phyloP scores from a whole-genome alignment of 1,139 yeast genomes.

The Hansenula sp. region DNA sequence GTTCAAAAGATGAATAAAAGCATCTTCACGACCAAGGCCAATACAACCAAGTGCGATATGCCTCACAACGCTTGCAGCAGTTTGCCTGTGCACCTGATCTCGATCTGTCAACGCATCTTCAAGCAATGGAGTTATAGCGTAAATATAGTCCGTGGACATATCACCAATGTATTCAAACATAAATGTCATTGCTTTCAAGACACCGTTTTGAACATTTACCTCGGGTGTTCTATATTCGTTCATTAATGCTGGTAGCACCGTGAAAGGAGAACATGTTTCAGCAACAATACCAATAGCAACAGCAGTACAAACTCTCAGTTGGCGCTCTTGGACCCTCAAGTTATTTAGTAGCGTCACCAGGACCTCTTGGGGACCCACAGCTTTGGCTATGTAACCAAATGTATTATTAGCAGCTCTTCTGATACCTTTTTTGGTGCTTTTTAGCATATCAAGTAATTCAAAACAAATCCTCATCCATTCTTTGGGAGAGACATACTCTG shows the following conservation, averaged over 20 bases:
- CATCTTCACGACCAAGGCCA: constrained; percentile 75
- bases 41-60: constrained; percentile 79
- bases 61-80: constrained; percentile 85
- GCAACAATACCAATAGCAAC: constrained; percentile 98
- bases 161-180: constrained; percentile 91
- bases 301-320: constrained; percentile 93
- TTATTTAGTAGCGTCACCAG: constrained; percentile 81
- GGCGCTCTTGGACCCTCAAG: constrained; percentile 91
- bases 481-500: constrained; percentile 82
- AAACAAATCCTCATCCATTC: constrained; percentile 99
- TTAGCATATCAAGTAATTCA: constrained; percentile 84
- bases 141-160: constrained; percentile 77
- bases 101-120: constrained; percentile 92
- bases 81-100: constrained; percentile 91
- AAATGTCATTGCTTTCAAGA: constrained; percentile 87
- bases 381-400: constrained; percentile 86
- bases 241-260: constrained; percentile 95
- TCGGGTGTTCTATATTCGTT: constrained; percentile 94
- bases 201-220: constrained; percentile 92
- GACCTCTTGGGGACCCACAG: constrained; percentile 96
- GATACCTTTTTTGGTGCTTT: constrained; percentile 76
- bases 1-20: constrained; percentile 71
- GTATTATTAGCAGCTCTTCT: constrained; percentile 86
- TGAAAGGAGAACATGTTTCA: constrained; percentile 87
- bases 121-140: constrained; percentile 73